Evolutionary conservation across 139 green algal species (phyloP).

Genomic region (Coelastrella sp.): DNA sequence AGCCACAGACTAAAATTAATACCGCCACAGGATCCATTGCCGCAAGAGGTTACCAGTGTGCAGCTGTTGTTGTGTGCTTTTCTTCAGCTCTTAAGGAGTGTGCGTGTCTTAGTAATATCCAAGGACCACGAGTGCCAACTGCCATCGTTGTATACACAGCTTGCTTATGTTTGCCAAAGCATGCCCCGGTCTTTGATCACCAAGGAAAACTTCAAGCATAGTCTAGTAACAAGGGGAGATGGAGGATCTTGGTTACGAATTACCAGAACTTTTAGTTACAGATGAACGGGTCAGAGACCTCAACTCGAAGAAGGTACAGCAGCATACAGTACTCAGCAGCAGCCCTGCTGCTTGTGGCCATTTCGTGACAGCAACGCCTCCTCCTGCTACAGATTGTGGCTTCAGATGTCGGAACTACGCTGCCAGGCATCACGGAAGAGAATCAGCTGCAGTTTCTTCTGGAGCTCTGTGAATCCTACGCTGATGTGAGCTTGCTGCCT

Average conservation of each 20-base stretch:
- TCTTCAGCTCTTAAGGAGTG: too few species aligned
- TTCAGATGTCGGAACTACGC: slow-evolving; percentile 56
- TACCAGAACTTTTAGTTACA: not conserved
- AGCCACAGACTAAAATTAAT: too few species aligned
- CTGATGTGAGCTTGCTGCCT: not conserved
- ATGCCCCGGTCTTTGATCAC: not conserved
- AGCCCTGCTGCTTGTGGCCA: not conserved
- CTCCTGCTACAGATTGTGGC: slow-evolving; percentile 50
- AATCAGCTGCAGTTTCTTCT: slow-evolving; percentile 50
- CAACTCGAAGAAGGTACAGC: slow-evolving; percentile 12
- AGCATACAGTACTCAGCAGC: not conserved
- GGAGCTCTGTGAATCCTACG: slow-evolving; percentile 37
- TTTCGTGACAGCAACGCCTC: not conserved
- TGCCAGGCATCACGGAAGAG: slow-evolving; percentile 45
- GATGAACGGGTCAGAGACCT: slow-evolving; percentile 2
- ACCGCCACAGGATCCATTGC: too few species aligned
- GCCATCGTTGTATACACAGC: too few species aligned
- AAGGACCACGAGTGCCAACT: too few species aligned
- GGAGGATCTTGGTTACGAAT: not conserved
- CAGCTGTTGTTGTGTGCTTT: too few species aligned
- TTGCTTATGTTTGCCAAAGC: too few species aligned
- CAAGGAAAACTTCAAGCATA: not conserved
- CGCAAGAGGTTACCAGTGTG: too few species aligned
- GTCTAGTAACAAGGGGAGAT: not conserved
- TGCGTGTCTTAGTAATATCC: too few species aligned